These are phyloP conservation scores for Beauveria varroae DNA, from an alignment of 2,329 filamentous ascomycete genomes.

Conservation along the genomic window DNA sequence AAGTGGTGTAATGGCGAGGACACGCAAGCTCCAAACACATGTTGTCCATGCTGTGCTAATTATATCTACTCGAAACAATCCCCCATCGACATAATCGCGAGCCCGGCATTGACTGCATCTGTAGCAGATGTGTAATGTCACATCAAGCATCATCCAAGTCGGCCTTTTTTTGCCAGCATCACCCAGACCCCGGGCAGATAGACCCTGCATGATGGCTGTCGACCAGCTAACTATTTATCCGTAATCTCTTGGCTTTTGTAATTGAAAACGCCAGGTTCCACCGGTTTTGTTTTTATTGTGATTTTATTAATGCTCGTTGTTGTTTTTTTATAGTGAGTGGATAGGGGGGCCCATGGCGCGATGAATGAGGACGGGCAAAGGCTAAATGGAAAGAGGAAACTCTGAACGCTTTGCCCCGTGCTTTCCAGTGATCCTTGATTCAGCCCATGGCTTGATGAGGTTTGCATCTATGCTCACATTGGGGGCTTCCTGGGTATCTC, in stretches of 20 bases:
- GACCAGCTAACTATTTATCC: background rate
- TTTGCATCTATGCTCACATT: no score
- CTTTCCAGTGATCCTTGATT: no score
- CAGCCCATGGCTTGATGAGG: no score
- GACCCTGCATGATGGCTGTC: slow-evolving; percentile 1
- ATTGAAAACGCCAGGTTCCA: background rate
- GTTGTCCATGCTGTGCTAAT: background rate
- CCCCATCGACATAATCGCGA: background rate
- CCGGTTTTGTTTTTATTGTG: background rate
- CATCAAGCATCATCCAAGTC: slow-evolving; percentile 1
- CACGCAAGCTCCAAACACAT: background rate
- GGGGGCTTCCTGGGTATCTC: no score
- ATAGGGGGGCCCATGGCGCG: no score
- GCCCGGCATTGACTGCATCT: background rate
- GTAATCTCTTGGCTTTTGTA: slow-evolving; percentile 7
- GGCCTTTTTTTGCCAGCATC: background rate
- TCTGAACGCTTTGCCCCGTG: no score
- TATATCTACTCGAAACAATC: slow-evolving; percentile 4
- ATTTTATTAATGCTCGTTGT: background rate
- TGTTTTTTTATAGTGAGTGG: background rate
- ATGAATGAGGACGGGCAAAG: background rate
- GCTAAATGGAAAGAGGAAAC: no score
- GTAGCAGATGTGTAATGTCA: background rate
- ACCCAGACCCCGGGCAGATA: background rate
- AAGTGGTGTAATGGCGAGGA: background rate